Evolutionary conservation across 305 asterid genomes (phyloP).

Genomic region (Solanum hybrid): DNA sequence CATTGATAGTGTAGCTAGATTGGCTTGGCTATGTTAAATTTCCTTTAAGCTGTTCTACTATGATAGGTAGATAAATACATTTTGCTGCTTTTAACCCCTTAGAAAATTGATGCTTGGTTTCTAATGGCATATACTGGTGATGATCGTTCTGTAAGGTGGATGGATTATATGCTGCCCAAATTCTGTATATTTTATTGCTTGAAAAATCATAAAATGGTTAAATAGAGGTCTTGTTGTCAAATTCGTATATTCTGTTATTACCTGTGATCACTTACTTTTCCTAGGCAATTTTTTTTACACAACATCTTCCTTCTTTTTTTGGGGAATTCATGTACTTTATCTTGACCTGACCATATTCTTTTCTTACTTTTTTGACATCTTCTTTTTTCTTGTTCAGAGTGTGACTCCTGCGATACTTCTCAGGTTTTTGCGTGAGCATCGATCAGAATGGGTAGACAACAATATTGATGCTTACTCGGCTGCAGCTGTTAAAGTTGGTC

Average conservation of each 20-base stretch:
- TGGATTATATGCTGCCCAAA: background rate
- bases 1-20: background rate
- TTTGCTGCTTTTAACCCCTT: background rate
- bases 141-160: background rate
- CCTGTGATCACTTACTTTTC: background rate
- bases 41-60: background rate
- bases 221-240: background rate
- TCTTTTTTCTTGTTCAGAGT: constrained; percentile 34
- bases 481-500: constrained; percentile 71
- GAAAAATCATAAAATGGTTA: background rate
- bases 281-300: background rate
- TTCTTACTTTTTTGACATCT: background rate
- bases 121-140: background rate
- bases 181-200: background rate
- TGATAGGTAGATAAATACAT: background rate
- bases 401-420: constrained; percentile 83
- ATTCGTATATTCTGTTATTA: background rate
- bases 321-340: too few species aligned
- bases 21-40: background rate
- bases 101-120: background rate
- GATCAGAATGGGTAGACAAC: constrained; percentile 92
- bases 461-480: constrained; percentile 81
- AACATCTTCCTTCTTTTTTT: too few species aligned
- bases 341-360: background rate
- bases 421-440: constrained; percentile 74